Conservation (phyloP, 1,139 yeast species). For the Blastobotrys capitulatus region DNA sequence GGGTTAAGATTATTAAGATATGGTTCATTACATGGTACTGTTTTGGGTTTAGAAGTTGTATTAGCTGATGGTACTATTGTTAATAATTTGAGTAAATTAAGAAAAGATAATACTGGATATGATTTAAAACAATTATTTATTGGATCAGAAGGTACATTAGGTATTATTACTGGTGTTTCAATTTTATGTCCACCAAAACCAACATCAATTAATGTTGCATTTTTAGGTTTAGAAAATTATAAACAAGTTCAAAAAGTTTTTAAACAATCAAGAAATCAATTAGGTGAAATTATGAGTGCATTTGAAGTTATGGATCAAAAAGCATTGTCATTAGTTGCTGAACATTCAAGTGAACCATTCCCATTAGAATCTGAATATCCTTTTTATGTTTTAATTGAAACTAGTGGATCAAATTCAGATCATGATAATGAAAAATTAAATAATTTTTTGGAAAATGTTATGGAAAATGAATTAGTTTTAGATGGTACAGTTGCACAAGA, state of each 20-base stretch:
- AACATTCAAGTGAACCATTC: conserved; percentile 45
- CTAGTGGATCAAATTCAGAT: conserved; percentile 86
- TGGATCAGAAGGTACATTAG: conserved; percentile 91
- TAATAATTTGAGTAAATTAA: conserved; percentile 71
- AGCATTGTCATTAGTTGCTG: conserved; percentile 63
- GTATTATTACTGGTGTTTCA: conserved; percentile 85
- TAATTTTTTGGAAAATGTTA: conserved; percentile 69
- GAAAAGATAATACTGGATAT: conserved; percentile 93
- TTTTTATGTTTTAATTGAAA: conserved; percentile 85
- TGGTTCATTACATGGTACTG: conserved; percentile 91
- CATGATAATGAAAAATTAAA: conserved; percentile 51
- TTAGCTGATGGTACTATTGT: conserved; percentile 83
- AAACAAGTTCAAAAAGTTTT: conserved; percentile 81
- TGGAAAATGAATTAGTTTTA: conserved; percentile 76
- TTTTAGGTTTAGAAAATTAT: conserved; percentile 74
- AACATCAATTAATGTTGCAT: conserved; percentile 79
- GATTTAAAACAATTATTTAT: conserved; percentile 88
- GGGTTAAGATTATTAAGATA: conserved; percentile 83
- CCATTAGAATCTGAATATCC: conserved; percentile 80
- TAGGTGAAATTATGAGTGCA: conserved; percentile 84
- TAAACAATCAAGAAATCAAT: conserved; percentile 68
- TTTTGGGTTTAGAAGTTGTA: conserved; percentile 87
- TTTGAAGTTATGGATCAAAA: conserved; percentile 90
- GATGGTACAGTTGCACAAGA: conserved; percentile 98
- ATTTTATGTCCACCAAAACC: conserved; percentile 92